Evolutionary conservation across 192 early-diverging fungal genomes (phyloP), one percentile per base, ranked within the genome.

Genomic region (Spizellomyces sp.): DNA sequence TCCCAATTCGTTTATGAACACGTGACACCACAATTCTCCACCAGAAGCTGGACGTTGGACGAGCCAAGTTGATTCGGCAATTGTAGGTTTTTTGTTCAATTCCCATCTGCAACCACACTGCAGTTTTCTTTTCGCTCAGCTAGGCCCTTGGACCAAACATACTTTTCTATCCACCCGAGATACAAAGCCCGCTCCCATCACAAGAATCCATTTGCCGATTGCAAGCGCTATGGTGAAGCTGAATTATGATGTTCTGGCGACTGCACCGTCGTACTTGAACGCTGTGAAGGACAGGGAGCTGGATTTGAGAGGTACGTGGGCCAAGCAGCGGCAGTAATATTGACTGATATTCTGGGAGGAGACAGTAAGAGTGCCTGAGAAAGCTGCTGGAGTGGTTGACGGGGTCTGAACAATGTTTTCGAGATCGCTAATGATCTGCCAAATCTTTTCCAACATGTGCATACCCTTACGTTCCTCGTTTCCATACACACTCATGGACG

Each of bases 201-300:
- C 27, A 36, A 36, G 27, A 36, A 36, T 36, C 27, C 27, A 36
- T 36, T 36, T 36, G 27, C 0, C 27, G 27, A 36, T 36, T 36
- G 27, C 27, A 36, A 36, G 27, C 27, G 27, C 54, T 5, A 75
- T 75, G 73, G 73, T 75, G 43, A 87, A 87, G 67, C 78, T 87
- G 47, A 82, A 84, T 64, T 84, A 79, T 68, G 82, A 87, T 22
- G 71, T 87, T 15, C 73, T 87, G 44, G 48, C 48, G 48, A 60
- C 52, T 12, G 83, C 85, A 9, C 63, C 67, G 15, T 69, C 88
- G 41, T 91, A 83, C 65, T 83, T 97, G 45, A 98, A 99, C 78
- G 82, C 95, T 15, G 78, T 96, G 41, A 90, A 90, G 78, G 95
- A 96, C 79, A 82, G 93, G 56, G 94, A 95, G 79, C 86, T 99